phyloP scores from a whole-genome alignment of 768 basidiomycete species.

The Suillus ampliporus region DNA sequence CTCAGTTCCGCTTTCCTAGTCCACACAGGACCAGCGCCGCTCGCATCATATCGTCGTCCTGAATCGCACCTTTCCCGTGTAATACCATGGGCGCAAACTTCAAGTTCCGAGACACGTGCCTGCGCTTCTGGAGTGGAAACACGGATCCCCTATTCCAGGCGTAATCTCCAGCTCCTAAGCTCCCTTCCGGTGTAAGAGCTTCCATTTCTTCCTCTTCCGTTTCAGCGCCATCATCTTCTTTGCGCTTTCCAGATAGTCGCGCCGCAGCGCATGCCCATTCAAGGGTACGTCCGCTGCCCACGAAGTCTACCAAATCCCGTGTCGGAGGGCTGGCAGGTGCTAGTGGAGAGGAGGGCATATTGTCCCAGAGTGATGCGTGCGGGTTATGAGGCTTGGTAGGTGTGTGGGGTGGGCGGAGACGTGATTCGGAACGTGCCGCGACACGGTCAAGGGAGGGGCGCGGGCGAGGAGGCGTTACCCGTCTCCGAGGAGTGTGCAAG shows the following conservation, averaged over 20 bases:
- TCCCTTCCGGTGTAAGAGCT: slow-evolving; percentile 66
- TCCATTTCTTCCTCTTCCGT: slow-evolving; percentile 73
- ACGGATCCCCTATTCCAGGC: slow-evolving; percentile 37
- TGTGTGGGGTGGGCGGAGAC: slow-evolving; percentile 34
- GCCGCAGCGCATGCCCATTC: slow-evolving; percentile 49
- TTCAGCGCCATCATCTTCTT: slow-evolving; percentile 39
- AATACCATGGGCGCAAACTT: background rate
- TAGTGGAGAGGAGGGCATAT: slow-evolving; percentile 51
- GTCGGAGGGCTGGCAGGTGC: slow-evolving; percentile 42
- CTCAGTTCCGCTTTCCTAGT: slow-evolving; percentile 36
- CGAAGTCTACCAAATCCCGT: slow-evolving; percentile 35
- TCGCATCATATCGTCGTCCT: slow-evolving; percentile 72
- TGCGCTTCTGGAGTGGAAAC: slow-evolving; percentile 1
- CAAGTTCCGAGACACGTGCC: slow-evolving; percentile 9
- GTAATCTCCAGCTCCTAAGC: slow-evolving; percentile 48
- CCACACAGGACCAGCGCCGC: slow-evolving; percentile 74
- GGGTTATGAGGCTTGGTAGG: slow-evolving; percentile 37
- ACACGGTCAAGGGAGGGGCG: slow-evolving; percentile 40
- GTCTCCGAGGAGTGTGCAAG: slow-evolving; percentile 33
- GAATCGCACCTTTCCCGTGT: slow-evolving; percentile 26
- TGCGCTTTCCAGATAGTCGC: slow-evolving; percentile 46
- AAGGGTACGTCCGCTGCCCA: slow-evolving; percentile 33
- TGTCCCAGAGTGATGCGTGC: slow-evolving; percentile 35
- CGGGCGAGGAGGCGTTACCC: slow-evolving; percentile 34
- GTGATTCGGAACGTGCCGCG: slow-evolving; percentile 37